These are phyloP conservation scores for Sicyos edulis DNA, from an alignment of 306 rosid genomes.

Conservation along the genomic window DNA sequence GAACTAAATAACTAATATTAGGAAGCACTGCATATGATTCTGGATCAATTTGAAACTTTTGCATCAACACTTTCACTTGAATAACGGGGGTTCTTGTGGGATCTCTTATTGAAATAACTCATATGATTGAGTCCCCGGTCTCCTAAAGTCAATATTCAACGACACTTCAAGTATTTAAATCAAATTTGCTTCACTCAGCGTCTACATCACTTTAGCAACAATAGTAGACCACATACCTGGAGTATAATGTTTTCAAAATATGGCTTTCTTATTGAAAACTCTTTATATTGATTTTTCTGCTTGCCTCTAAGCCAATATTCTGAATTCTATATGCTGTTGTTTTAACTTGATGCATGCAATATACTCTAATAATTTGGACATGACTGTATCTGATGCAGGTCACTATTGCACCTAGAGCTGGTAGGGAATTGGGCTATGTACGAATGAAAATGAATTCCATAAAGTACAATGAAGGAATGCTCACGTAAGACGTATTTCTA, in stretches of 20 bases:
- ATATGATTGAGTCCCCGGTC: neutral
- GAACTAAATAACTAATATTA: neutral
- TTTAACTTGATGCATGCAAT: neutral
- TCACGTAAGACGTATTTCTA: constrained; percentile 55
- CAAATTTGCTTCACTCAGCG: neutral
- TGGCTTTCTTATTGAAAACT: neutral
- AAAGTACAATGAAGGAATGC: constrained; percentile 71
- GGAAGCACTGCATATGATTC: neutral
- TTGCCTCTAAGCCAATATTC: neutral
- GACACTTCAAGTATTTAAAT: neutral
- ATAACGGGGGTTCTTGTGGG: neutral
- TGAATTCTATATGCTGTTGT: constrained; percentile 9
- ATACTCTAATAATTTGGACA: constrained; percentile 1
- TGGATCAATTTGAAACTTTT: constrained; percentile 3
- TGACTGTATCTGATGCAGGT: constrained; percentile 38
- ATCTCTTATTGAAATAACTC: neutral
- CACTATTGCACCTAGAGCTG: constrained; percentile 99
- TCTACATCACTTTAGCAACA: neutral
- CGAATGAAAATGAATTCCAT: constrained; percentile 80
- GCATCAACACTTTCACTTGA: neutral
- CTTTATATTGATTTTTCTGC: constrained; percentile 2
- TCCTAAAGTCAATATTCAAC: neutral
- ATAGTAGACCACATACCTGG: neutral
- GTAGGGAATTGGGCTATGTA: constrained; percentile 94
- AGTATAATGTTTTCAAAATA: neutral